phyloP scores from a whole-genome alignment of 495 filamentous ascomycete species.

The Neurospora intermedia region DNA sequence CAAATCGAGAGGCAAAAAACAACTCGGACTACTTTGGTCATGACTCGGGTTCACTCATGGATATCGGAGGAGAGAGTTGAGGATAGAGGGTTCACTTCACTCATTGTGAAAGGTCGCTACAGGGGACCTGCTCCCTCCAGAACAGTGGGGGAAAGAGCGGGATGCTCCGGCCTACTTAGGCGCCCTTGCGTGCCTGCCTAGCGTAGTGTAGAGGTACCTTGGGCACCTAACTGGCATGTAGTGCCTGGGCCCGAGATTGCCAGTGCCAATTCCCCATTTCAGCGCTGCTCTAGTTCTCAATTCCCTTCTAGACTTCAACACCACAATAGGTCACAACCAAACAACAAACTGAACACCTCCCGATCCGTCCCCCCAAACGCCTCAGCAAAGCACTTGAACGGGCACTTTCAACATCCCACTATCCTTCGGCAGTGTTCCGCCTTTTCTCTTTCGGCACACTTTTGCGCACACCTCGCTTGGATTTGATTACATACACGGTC shows the following conservation, averaged over 20 bases:
- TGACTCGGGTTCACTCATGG: not conserved
- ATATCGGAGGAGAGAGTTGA: not conserved
- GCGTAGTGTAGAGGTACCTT: no score
- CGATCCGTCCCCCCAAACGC: not conserved
- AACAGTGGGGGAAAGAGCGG: not conserved
- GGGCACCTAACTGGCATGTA: not conserved
- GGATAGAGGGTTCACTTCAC: not conserved
- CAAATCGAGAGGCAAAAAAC: not conserved
- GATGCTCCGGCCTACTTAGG: not conserved
- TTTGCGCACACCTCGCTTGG: not conserved
- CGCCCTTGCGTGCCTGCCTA: not conserved
- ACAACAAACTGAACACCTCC: not conserved
- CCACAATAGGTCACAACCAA: not conserved
- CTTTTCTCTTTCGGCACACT: not conserved
- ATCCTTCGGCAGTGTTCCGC: not conserved
- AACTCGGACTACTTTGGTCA: not conserved
- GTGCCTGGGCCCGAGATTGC: not conserved
- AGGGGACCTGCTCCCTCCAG: not conserved
- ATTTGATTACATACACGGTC: not conserved
- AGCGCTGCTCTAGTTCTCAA: not conserved
- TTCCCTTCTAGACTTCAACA: not conserved
- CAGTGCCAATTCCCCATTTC: not conserved
- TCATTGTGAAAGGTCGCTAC: not conserved
- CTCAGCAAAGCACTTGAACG: not conserved
- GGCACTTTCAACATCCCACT: not conserved